Evolutionary conservation across 345 rosid species (phyloP).

Genomic region (Reutealis trisperma): DNA sequence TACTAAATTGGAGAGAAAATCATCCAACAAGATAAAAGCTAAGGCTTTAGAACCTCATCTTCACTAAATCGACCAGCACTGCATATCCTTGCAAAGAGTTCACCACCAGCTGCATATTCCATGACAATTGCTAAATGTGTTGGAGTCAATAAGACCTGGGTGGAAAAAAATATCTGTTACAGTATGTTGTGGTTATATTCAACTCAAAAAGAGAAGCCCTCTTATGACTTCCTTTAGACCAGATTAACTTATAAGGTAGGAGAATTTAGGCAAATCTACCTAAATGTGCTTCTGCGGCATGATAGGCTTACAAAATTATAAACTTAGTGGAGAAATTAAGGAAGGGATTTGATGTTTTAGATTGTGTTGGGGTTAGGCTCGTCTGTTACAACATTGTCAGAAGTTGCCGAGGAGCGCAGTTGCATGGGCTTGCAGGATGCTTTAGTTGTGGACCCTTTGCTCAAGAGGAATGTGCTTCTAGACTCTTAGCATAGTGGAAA

Average conservation of each 20-base stretch:
- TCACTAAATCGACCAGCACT: conserved; percentile 89
- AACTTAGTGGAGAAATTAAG: not conserved
- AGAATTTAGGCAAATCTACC: not conserved
- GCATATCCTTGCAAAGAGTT: conserved; percentile 76
- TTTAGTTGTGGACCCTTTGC: not conserved
- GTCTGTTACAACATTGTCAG: not conserved
- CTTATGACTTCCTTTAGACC: not conserved
- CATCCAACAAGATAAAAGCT: conserved; percentile 3
- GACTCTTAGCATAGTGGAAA: too few relatives aligned
- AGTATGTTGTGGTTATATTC: not conserved
- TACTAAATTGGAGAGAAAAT: not conserved
- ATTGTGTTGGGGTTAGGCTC: not conserved
- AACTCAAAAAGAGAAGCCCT: conserved; percentile 2
- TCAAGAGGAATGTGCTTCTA: too few relatives aligned
- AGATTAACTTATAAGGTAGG: too few relatives aligned
- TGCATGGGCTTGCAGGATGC: not conserved
- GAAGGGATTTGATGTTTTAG: not conserved
- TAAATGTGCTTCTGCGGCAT: not conserved
- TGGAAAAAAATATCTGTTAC: not conserved
- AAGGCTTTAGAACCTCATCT: conserved; percentile 64
- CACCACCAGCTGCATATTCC: conserved; percentile 96
- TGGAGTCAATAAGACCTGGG: conserved; percentile 73
- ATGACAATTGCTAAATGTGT: conserved; percentile 76
- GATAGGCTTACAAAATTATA: not conserved
- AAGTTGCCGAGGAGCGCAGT: not conserved